Evolutionary conservation across 495 filamentous ascomycete genomes (phyloP), one percentile per base, ranked within the genome.

Genomic region (Letharia columbiana): DNA sequence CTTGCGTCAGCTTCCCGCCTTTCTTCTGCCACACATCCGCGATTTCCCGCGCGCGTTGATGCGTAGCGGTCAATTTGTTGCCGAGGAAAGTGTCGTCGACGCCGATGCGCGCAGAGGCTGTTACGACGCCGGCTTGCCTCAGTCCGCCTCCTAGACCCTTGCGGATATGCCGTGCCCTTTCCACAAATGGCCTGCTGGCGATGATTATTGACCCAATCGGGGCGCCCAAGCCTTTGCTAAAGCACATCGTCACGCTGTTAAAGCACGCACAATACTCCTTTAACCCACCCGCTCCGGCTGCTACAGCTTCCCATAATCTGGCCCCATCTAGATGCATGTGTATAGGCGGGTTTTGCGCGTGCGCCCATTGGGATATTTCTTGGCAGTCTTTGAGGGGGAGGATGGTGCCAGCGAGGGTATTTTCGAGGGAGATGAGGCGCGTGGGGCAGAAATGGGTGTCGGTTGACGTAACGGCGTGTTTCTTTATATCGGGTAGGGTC

Each of bases 181-280:
- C 84, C 67, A 94, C 86, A 65, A 90, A 86, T 0, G 76, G 74
- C 65, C 82, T 75, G 13, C 76, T 80, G 4, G 91, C 91, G 1
- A 92, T 81, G 40, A 96, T 76, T 59, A 96, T 85, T 64, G 86
- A 89, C 2, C 93, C 93, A 60, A 96, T 86, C 0, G 93, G 93
- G 0, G 93, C 93, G 0, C 93, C 93, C 0, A 98, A 79, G 0
- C 91, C 90, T 76, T 98, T 98, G 37, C 85, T 88, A 71, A 98
- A 93, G 74, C 91, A 96, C 15, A 96, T 78, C 64, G 81, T 89
- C 2, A 94, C 79, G 60, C 86, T 92, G 71, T 98, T 93, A 69
- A 94, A 91, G 61, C 86, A 80, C 23, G 73, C 80, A 13, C 87
- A 79, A 68, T 86, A 96, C 4, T 91, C 90, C 5, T 80, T 66